A percentile compares a stretch with the other conserved stretches of the same genome.
Conservation (phyloP, 2,329 filamentous ascomycete genomes). For the Hymenoscyphus salicellus region DNA sequence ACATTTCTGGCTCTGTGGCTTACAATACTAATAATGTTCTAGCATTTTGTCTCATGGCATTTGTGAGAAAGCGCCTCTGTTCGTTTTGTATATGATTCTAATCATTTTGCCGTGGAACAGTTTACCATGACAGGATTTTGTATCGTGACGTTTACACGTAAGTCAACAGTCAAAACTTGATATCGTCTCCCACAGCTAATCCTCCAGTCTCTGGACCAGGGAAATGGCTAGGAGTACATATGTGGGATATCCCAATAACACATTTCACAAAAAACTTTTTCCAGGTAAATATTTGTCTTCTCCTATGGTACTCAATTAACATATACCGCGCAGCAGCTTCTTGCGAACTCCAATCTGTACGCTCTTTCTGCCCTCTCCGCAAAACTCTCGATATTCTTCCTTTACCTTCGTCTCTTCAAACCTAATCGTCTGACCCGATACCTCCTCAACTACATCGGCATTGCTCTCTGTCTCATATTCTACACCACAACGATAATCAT, state of each 20-base stretch:
- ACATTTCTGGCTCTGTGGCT: not conserved
- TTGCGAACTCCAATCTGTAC: not conserved
- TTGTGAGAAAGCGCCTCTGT: not conserved
- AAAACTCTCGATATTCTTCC: not conserved
- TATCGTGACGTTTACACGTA: not conserved
- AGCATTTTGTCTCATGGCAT: not conserved
- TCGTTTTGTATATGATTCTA: not conserved
- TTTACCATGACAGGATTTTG: not conserved
- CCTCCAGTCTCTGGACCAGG: not conserved
- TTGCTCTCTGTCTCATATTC: not conserved
- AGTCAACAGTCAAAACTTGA: not conserved
- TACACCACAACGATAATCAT: not conserved
- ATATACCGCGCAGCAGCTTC: not conserved
- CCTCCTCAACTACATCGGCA: not conserved
- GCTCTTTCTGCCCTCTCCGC: not conserved
- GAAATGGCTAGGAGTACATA: not conserved
- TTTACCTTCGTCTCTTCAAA: not conserved
- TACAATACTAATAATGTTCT: not conserved
- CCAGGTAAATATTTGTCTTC: not conserved
- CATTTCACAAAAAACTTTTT: not conserved
- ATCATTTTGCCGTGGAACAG: not conserved
- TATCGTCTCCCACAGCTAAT: not conserved
- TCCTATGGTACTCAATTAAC: not conserved
- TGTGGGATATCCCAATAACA: not conserved
- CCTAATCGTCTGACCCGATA: not conserved